Evolutionary conservation across 2,329 filamentous ascomycete genomes (phyloP), one percentile per base, ranked within the genome.

Genomic region (Penicillium thymicola): DNA sequence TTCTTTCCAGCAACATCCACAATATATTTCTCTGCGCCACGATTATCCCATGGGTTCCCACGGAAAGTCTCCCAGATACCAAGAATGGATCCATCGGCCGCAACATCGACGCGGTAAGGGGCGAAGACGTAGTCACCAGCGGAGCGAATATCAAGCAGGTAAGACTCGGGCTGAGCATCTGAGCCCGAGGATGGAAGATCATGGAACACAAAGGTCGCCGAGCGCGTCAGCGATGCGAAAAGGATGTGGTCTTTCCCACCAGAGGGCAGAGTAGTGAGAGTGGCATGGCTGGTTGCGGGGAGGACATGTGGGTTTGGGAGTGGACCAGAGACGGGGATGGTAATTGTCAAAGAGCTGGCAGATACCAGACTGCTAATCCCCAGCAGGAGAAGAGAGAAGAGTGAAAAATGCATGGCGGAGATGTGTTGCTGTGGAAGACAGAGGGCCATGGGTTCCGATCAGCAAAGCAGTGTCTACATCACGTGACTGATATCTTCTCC

Each of bases 1-100:
- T 56, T 57, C 46, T 55, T 61, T 5, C 60, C 62, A 42, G 65
- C 59, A 16, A 65, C 47, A 57, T 67, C 62, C 6, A 67, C 75
- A 44, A 76, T 64, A 45, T 75, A 74, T 54, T 79, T 80, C 44
- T 79, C 80, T 14, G 61, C 51, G 16, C 92, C 93, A 69, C 86
- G 89, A 71, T 96, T 95, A 18, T 81, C 85, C 92, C 93, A 97
- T 65, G 94, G 89, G 67, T 96, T 93, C 0, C 91, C 92, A 46
- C 91, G 81, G 72, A 87, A 96, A 27, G 91, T 96, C 79, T 93
- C 89, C 88, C 89, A 94, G 28, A 86, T 86, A 41, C 81, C 76
- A 3, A 91, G 79, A 45, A 81, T 72, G 38, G 79, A 74, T 56
- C 74, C 73, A 64, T 76, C 72, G 23, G 75, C 70, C 37, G 76